Evolutionary conservation across 176 grass and related monocot species (phyloP), one percentile per base, ranked within the genome.

Genomic region (Aegilops bicornis): DNA sequence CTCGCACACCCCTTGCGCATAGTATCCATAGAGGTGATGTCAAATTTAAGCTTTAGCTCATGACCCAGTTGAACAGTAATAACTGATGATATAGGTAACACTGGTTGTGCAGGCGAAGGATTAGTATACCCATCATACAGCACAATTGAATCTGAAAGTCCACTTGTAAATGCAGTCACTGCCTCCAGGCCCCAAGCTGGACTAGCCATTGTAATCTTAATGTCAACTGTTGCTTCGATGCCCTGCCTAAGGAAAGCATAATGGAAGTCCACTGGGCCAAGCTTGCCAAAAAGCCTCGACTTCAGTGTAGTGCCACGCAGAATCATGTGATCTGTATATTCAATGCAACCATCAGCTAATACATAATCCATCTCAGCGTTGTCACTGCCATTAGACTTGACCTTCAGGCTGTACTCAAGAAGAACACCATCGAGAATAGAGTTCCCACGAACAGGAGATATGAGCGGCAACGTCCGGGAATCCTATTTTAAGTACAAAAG

Each of bases 401-500:
- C 32, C 67, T 36, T 69, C 67, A 37, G 32, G 35, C 67, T 37
- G 67, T 69, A 69, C 67, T 69, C 67, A 20, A 69, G 67, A 69
- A 69, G 32, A 69, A 69, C 67, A 11, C 32, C 67, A 8, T 69
- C 67, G 20, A 69, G 67, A 69, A 69, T 69, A 22, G 67, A 69
- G 67, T 69, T 69, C 32, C 67, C 67, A 37, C 67, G 67, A 69
- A 69, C 67, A 20, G 31, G 31, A 36, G 67, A 69, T 20, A 69
- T 69, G 32, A 69, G 67, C 32, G 67, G 67, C 67, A 69, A 37
- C 35, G 8, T 37, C 16, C 17, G 8, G 32, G 67, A 69, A 4
- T 69, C 67, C 67, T 69, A 69, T 69, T 69, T 69, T 5, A 69
- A 69, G 32, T 69, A 69, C 67, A 39, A n/a, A 39, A 70, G 20